A percentile compares a stretch with the other conserved stretches of the same genome.
Evolutionary conservation across 192 early-diverging fungal species (phyloP).

Genomic region (Backusella luteola): DNA sequence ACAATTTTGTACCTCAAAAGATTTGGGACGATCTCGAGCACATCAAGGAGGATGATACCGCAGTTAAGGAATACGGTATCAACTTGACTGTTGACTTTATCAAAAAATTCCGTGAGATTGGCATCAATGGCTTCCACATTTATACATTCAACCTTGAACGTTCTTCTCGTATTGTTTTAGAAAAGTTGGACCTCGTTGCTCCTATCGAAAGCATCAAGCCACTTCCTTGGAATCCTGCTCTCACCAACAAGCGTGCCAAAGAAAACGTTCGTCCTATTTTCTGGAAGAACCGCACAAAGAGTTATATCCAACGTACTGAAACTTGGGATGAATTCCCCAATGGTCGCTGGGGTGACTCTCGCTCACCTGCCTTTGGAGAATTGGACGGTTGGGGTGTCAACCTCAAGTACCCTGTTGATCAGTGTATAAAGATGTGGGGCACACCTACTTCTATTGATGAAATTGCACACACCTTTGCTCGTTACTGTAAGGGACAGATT

Average conservation of each 20-base stretch:
- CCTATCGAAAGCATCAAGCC: conserved; percentile 52
- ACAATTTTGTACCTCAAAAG: conserved; percentile 82
- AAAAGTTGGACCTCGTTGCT: conserved; percentile 77
- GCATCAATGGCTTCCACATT: conserved; percentile 86
- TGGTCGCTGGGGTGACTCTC: conserved; percentile 96
- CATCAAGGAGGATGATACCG: conserved; percentile 98
- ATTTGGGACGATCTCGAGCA: conserved; percentile 86
- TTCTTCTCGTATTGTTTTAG: conserved; percentile 84
- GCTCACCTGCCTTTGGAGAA: conserved; percentile 88
- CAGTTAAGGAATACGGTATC: conserved; percentile 90
- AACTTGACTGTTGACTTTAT: conserved; percentile 80
- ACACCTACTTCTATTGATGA: conserved; percentile 64
- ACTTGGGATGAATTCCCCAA: conserved; percentile 98
- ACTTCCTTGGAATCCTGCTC: conserved; percentile 48
- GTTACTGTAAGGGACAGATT: conserved; percentile 81
- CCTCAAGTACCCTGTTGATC: conserved; percentile 67
- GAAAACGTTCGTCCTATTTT: conserved; percentile 98
- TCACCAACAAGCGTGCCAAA: conserved; percentile 84
- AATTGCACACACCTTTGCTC: conserved; percentile 74
- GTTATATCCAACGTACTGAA: conserved; percentile 89
- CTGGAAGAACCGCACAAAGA: conserved; percentile 93
- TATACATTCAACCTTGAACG: conserved; percentile 93
- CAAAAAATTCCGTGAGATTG: conserved; percentile 45
- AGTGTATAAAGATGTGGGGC: conserved; percentile 77
- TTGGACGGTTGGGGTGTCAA: conserved; percentile 78